A percentile compares a stretch with the other conserved stretches of the same genome.
These are phyloP conservation scores for Candida manassasensis DNA, from an alignment of 805 yeast genomes.

Conservation along the genomic window DNA sequence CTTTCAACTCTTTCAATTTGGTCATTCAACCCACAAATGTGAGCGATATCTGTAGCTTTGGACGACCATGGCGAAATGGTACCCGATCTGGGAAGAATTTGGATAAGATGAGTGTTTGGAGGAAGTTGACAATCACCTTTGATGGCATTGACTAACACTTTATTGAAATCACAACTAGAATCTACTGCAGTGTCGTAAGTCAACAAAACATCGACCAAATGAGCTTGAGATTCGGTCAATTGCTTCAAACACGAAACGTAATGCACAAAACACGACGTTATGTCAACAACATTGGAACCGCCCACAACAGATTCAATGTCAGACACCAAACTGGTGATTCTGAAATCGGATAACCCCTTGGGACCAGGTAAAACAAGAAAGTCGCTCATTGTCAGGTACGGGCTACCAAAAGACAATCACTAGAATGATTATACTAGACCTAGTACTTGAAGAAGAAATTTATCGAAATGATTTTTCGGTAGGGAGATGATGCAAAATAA, in stretches of 20 bases:
- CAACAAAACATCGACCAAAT: conserved; percentile 57
- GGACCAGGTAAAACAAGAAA: conserved; percentile 73
- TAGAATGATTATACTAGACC: too few species aligned
- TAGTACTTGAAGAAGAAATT: too few species aligned
- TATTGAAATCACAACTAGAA: conserved; percentile 39
- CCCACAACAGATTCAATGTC: conserved; percentile 71
- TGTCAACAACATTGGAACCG: conserved; percentile 50
- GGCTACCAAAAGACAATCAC: too few species aligned
- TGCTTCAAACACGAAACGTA: conserved; percentile 57
- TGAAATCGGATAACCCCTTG: conserved; percentile 79
- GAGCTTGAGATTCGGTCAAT: conserved; percentile 36
- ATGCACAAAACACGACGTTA: conserved; percentile 75
- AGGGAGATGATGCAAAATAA: too few species aligned
- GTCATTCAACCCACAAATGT: conserved; percentile 75
- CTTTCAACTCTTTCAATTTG: conserved; percentile 84
- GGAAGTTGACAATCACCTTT: background rate
- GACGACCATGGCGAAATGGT: conserved; percentile 99
- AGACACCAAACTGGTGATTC: conserved; percentile 67
- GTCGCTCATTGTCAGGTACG: conserved; percentile 15
- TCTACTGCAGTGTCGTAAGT: conserved; percentile 72
- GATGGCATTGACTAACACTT: conserved; percentile 22
- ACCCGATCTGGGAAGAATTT: conserved; percentile 88
- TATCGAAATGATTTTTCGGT: too few species aligned
- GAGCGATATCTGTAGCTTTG: conserved; percentile 91
- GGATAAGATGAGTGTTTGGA: conserved; percentile 47